Conservation (phyloP, 75 land plant species). For the Isoetes taiwanensis region DNA sequence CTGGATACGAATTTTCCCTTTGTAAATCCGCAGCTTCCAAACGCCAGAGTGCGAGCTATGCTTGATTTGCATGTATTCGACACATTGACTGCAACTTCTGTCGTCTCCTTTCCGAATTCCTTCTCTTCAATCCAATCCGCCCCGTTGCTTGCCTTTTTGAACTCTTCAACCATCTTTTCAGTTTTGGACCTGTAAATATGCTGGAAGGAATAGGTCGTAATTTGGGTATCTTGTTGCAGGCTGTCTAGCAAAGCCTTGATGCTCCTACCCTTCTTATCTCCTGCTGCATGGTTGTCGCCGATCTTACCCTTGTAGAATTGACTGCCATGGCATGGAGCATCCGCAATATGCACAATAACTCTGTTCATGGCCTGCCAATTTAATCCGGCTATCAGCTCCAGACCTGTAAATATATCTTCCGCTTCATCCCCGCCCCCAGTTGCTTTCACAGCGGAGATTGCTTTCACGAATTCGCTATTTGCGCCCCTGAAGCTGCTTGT, state of each 20-base stretch:
- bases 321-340: conserved; percentile 17
- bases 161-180: conserved; percentile 14
- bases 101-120: conserved; percentile 3
- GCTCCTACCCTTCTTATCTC: conserved; percentile 9
- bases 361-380: conserved; percentile 14
- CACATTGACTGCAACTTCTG: too few relatives aligned
- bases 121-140: conserved; percentile 7
- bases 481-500: conserved; percentile 8
- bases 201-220: conserved; percentile 10
- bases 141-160: conserved; percentile 6
- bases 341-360: conserved; percentile 11
- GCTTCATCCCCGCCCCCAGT: conserved; percentile 15
- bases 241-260: background rate
- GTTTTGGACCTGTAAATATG: conserved; percentile 9
- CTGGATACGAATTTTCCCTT: too few relatives aligned
- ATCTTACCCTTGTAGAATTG: conserved; percentile 6
- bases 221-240: conserved; percentile 9
- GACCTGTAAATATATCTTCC: conserved; percentile 16
- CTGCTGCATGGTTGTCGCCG: conserved; percentile 4
- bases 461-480: background rate
- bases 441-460: conserved; percentile 8
- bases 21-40: too few relatives aligned
- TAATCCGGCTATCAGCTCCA: conserved; percentile 1
- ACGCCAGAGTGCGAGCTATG: too few relatives aligned
- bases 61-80: too few relatives aligned